Evolutionary conservation across 1,139 yeast species (phyloP).

Genomic region (Saccharomyces pastorianus): DNA sequence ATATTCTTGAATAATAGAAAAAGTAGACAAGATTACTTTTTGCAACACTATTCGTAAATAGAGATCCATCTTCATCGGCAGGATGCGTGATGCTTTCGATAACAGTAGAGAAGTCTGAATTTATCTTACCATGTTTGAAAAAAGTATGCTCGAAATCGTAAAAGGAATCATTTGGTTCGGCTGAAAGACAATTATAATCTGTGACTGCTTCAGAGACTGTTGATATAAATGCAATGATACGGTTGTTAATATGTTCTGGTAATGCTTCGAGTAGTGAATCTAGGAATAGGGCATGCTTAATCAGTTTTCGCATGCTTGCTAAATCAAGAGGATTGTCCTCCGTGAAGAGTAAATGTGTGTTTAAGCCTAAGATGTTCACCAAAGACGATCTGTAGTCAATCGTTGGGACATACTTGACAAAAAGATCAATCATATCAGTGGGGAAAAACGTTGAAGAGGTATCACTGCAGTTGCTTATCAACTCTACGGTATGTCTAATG

Average conservation of each 20-base stretch:
- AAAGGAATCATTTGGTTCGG: constrained; percentile 15
- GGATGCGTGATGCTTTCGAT: not conserved
- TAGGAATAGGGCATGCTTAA: constrained; percentile 26
- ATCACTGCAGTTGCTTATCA: not conserved
- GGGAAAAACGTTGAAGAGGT: constrained; percentile 5
- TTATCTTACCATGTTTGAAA: constrained; percentile 5
- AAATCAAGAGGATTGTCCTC: constrained; percentile 10
- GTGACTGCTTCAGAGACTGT: constrained; percentile 32
- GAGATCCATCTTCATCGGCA: not conserved
- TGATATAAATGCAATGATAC: constrained; percentile 23
- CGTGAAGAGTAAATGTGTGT: constrained; percentile 31
- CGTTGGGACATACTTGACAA: constrained; percentile 13
- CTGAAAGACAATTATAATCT: constrained; percentile 33
- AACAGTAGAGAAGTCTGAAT: constrained; percentile 17
- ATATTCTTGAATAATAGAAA: constrained; percentile 26
- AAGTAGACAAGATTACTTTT: not conserved
- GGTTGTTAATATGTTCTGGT: constrained; percentile 15
- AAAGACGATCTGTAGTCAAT: constrained; percentile 34
- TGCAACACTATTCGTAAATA: constrained; percentile 6
- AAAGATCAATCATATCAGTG: not conserved
- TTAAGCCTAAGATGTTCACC: constrained; percentile 40
- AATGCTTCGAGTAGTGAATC: constrained; percentile 14
- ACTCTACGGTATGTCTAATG: not conserved
- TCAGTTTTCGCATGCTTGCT: constrained; percentile 9
- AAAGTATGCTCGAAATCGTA: constrained; percentile 17